Base-by-base conservation (phyloP, 2,329 filamentous ascomycete species). In the Alternaria conjuncta region DNA sequence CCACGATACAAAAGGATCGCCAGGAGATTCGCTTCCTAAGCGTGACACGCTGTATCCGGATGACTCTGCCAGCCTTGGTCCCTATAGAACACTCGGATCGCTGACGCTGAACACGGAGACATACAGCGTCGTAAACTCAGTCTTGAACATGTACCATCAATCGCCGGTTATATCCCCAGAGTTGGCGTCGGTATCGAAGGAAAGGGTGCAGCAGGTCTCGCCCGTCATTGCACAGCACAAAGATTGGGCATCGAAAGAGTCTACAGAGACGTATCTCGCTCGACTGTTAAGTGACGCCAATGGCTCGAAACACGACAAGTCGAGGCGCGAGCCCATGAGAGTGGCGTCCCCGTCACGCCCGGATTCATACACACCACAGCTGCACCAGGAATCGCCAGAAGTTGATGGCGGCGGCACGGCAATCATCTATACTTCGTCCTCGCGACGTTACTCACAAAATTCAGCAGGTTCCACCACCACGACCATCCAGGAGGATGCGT, bases 241-340 rank as follows among this genome's bases (percentile, higher is more conserved):
- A 8, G 82, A 83, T 32, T 88, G 85, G 83, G 84, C 86, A 55
- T 84, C 85, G 2, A 85, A 84, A 60, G 84, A 85, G 60, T 84
- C 85, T 3, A 86, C 84, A 4, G 84, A 86, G 63, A 80, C 86
- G n/a, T 88, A 86, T 71, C 74, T 88, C 6, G 82, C 86, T 60
- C 81, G 86, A 63, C 56, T 81, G n/a, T 60, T 81, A 28, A 79
- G 77, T 61, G 78, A 80, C 62, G 77, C 75, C 26, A 77, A 71
- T 71, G 85, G 63, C 55, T 64, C 66, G 26, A 63, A 59, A 55
- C 57, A 63, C 50, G 58, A 65, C 47, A 53, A 45, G n/a, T 15
- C 62, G 21, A 60, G 63, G 45, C 61, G 64, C n/a, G 65, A 69
- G 50, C 60, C 56, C 30, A 67, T 36, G 36, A 55, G 55, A 26